Evolutionary conservation across 2,329 filamentous ascomycete genomes (phyloP).

Genomic region (Zalaria obscura): DNA sequence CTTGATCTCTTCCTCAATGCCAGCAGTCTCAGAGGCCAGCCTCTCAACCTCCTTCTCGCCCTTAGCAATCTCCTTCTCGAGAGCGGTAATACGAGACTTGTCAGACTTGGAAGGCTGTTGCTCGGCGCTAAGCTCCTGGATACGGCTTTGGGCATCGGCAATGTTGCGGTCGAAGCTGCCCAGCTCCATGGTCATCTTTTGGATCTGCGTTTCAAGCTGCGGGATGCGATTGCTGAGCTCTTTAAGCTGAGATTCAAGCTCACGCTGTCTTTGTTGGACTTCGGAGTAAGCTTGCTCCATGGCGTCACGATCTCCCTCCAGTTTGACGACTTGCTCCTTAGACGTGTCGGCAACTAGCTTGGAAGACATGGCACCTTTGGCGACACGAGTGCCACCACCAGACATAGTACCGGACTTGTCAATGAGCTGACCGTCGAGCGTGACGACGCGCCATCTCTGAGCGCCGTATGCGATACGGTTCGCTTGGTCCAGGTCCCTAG

Average conservation of each 20-base stretch:
- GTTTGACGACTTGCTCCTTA: slow-evolving; percentile 75
- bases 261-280: slow-evolving; percentile 72
- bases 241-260: slow-evolving; percentile 60
- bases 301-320: slow-evolving; percentile 74
- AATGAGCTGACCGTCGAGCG: slow-evolving; percentile 85
- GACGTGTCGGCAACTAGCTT: slow-evolving; percentile 79
- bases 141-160: slow-evolving; percentile 66
- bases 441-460: slow-evolving; percentile 90
- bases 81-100: slow-evolving; percentile 53
- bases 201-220: slow-evolving; percentile 73
- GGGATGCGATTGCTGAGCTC: slow-evolving; percentile 68
- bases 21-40: slow-evolving; percentile 72
- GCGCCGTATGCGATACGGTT: slow-evolving; percentile 94
- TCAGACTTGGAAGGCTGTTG: slow-evolving; percentile 71
- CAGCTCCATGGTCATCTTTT: slow-evolving; percentile 79
- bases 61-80: slow-evolving; percentile 65
- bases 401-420: slow-evolving; percentile 99
- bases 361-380: slow-evolving; percentile 90
- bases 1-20: slow-evolving; percentile 86
- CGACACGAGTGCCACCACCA: slow-evolving; percentile 81
- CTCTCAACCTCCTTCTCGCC: slow-evolving; percentile 67
- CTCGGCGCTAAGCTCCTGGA: slow-evolving; percentile 71
- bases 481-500: slow-evolving; percentile 83
- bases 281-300: slow-evolving; percentile 71
- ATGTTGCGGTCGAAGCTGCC: slow-evolving; percentile 78